phyloP scores from a whole-genome alignment of 495 filamentous ascomycete species.

The Penicillium paradoxum region DNA sequence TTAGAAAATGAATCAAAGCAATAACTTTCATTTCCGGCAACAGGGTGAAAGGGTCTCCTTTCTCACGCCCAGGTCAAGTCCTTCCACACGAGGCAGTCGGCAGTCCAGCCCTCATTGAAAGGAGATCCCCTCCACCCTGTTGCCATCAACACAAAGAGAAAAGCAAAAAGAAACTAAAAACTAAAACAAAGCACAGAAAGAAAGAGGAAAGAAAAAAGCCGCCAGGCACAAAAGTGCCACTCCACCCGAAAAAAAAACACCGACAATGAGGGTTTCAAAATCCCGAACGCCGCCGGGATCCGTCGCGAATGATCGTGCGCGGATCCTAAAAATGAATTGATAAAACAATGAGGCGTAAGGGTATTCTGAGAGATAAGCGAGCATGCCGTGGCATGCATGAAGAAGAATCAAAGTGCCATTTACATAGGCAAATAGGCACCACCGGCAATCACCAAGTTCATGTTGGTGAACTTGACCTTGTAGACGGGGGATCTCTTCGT shows the following conservation, averaged over 20 bases:
- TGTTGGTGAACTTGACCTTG: constrained; percentile 86
- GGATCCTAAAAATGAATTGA: constrained; percentile 4
- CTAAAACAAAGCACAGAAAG: background rate
- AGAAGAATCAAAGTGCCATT: background rate
- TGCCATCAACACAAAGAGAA: background rate
- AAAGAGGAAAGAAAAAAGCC: background rate
- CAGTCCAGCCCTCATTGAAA: background rate
- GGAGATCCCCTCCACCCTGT: background rate
- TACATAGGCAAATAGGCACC: constrained; percentile 71
- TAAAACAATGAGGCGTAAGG: constrained; percentile 17
- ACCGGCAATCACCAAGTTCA: constrained; percentile 85
- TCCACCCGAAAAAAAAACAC: background rate
- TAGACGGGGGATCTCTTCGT: constrained; percentile 95
- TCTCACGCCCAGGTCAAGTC: background rate
- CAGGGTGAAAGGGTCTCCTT: background rate
- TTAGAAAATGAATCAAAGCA: background rate
- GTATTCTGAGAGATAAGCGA: constrained; percentile 21
- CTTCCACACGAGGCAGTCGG: background rate
- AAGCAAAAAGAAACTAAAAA: background rate
- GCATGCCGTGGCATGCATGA: background rate
- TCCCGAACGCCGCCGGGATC: constrained; percentile 8
- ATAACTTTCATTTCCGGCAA: background rate
- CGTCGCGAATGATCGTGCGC: constrained; percentile 1
- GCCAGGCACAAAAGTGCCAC: background rate
- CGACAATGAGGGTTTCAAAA: background rate